Percentiles rank a stretch among this genome's conserved stretches.
Evolutionary conservation across 2,329 filamentous ascomycete genomes (phyloP).

Genomic region (Hirsutella minnesotensis): DNA sequence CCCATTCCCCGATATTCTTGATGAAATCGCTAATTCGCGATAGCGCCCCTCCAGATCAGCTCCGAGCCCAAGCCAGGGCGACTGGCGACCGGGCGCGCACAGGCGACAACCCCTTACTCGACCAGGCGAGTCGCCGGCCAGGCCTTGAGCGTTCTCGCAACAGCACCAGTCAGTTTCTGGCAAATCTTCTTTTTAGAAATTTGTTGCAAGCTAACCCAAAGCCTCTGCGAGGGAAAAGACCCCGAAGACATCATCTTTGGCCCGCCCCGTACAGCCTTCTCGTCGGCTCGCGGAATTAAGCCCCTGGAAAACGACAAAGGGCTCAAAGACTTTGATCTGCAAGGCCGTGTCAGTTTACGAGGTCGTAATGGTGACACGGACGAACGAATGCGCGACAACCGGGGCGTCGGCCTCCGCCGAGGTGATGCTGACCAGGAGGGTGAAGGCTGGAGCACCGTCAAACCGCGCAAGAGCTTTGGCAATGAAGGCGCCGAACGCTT

Average conservation of each 20-base stretch:
- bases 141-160: constrained; percentile 44
- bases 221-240: constrained; percentile 27
- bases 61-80: constrained; percentile 32
- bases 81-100: constrained; percentile 31
- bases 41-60: constrained; percentile 33
- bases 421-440: constrained; percentile 46
- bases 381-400: constrained; percentile 37
- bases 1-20: not conserved
- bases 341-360: constrained; percentile 49
- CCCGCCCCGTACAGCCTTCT: constrained; percentile 72
- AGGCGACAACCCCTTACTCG: constrained; percentile 31
- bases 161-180: constrained; percentile 38
- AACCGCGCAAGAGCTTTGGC: constrained; percentile 63
- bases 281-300: constrained; percentile 54
- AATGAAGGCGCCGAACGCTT: constrained; percentile 62
- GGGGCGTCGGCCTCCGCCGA: constrained; percentile 36
- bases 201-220: constrained; percentile 2
- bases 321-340: constrained; percentile 35
- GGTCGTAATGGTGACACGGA: constrained; percentile 38
- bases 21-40: constrained; percentile 3
- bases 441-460: constrained; percentile 65
- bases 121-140: constrained; percentile 39
- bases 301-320: constrained; percentile 41
- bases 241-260: constrained; percentile 77
- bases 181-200: not conserved